Evolutionary conservation across 2,329 filamentous ascomycete species (phyloP), one percentile per base, ranked within the genome.

Genomic region (Xylaria sp.): DNA sequence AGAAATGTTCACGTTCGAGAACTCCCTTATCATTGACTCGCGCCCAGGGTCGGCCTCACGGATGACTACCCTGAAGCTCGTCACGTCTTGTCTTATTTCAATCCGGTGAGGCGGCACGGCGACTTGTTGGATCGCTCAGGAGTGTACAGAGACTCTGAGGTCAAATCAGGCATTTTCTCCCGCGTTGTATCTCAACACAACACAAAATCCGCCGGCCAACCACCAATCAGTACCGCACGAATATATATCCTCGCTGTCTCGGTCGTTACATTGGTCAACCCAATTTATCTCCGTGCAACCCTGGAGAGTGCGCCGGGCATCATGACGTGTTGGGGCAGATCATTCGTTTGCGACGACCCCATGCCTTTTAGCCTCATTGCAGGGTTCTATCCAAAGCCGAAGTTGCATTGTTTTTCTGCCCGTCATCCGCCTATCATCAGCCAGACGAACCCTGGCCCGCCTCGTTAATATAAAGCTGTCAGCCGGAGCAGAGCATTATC

Each of bases 391-490:
- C 23, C 23, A 58, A 59, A 58, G 59, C 57, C 56, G 55, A 61
- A 70, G 66, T 68, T 58, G 65, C 65, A 67, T 67, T 61, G 60
- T 62, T 54, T 59, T 44, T 30, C 55, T 55, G 61, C 30, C 18
- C 30, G 48, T 34, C 49, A 13, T 46, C 30, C 11, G 23, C 60
- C 59, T 60, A 50, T 54, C 65, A 57, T 52, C 58, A 54, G 57
- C 64, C 62, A 65, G 60, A 63, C 50, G 65, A 57, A 65, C 59
- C 62, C 61, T 63, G 49, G 65, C 58, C 67, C 67, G 66, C 67
- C 62, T 67, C 68, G 67, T 66, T 59, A 61, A 54, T 59, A 65
- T 48, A 39, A 42, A 50, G 48, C 44, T 23, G 57, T 60, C 66
- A 66, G 63, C 60, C 55, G 61, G 49, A 54, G 59, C 59, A 53